Evolutionary conservation across 179 eudicot genomes (phyloP).

Genomic region (Heliamphora pulchella): DNA sequence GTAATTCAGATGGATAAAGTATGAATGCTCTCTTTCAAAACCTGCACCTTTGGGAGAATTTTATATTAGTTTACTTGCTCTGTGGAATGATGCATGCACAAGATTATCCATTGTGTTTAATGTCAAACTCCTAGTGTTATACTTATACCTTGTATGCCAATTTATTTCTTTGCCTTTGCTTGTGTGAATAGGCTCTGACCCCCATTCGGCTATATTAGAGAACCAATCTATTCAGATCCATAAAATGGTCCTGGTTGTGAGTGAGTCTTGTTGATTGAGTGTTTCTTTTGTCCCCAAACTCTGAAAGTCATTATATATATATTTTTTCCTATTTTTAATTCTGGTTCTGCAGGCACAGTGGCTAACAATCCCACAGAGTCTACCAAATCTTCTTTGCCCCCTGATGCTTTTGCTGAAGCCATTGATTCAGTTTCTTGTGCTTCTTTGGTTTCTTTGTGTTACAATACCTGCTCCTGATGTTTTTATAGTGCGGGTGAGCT

Average conservation of each 20-base stretch:
- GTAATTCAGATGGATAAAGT: not conserved
- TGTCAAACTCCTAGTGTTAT: too few species aligned
- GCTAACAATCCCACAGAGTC: slow-evolving; percentile 49
- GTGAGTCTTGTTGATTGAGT: not conserved
- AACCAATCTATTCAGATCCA: slow-evolving; percentile 67
- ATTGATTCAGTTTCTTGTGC: slow-evolving; percentile 60
- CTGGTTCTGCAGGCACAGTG: slow-evolving; percentile 59
- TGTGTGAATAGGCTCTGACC: slow-evolving; percentile 60
- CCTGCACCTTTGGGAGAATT: not conserved
- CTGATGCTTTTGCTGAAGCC: slow-evolving; percentile 77
- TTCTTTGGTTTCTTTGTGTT: slow-evolving; percentile 82
- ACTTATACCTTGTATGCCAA: not conserved
- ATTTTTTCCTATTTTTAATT: not conserved
- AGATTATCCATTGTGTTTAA: not conserved
- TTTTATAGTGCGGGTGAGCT: slow-evolving; percentile 79
- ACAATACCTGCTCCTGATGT: slow-evolving; percentile 89
- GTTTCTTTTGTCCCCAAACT: slow-evolving; percentile 6
- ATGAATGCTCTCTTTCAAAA: not conserved
- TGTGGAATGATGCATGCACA: slow-evolving; percentile 3
- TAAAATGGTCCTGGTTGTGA: slow-evolving; percentile 50
- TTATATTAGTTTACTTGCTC: not conserved
- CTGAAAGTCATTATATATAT: not conserved
- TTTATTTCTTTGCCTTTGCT: not conserved
- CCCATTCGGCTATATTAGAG: slow-evolving; percentile 61
- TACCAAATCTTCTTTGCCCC: slow-evolving; percentile 57